Evolutionary conservation across 2,329 filamentous ascomycete species (phyloP), one percentile per base, ranked within the genome.

Genomic region (Stylonectria norvegica): DNA sequence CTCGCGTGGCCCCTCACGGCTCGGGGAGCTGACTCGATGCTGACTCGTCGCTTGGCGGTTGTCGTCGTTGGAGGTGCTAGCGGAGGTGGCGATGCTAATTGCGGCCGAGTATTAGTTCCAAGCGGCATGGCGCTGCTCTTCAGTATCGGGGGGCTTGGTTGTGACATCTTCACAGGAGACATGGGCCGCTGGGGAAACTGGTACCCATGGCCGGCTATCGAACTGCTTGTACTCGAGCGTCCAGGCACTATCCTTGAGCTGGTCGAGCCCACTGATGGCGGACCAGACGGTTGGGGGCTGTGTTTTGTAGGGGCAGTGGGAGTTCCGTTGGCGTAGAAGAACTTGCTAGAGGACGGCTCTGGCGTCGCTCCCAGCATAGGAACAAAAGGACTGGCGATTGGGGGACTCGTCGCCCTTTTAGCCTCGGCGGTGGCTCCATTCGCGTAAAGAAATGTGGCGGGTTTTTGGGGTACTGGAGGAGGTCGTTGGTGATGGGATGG

Each of bases 251-350:
- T 53, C 53, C 68, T 72, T 31, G 74, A 70, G 38, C 60, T 64
- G 32, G 62, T 67, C 7, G 73, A 77, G 31, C 71, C 61, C 6
- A 62, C 62, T 2, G 76, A 78, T 20, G 64, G 65, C 0, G 75
- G 66, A 29, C 64, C 57, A 38, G 64, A 60, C 8, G 68, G 58
- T 35, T 52, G 59, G 63, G 58, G 49, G 23, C 59, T 55, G 1
- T 66, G 53, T 38, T 67, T 70, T 12, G 49, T 20, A 7, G 59
- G 49, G 6, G 72, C 43, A 40, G 81, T 75, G 2, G 77, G 75
- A 11, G 68, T 68, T 20, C 82, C 81, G 61, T 87, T 85, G 44
- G 83, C 86, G 60, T 89, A 85, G 61, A 89, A 81, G 68, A 90
- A 89, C 59, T 86, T 87, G 63, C 71, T 72, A 5, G 71, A 55